Base-by-base conservation (phyloP, 2,329 filamentous ascomycete species). In the Hymenoscyphus scutula region DNA sequence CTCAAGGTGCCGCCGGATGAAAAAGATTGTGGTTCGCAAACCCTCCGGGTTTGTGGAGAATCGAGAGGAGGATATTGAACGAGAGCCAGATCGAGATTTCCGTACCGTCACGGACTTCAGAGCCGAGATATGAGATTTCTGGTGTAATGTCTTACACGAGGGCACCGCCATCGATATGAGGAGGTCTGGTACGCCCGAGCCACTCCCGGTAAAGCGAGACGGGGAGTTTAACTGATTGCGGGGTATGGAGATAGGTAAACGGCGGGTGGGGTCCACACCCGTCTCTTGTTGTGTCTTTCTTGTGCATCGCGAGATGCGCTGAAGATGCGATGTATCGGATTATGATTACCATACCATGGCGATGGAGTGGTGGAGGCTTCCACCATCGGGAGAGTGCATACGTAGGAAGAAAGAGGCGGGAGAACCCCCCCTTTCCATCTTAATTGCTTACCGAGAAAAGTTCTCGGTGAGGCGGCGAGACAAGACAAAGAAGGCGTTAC, bases 311-410 rank as follows among this genome's bases (percentile, higher is more conserved):
- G 41, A 48, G n/a, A 23, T 25, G 41, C 19, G n/a, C 23, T 48
- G 41, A 48, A 23, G 17, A 54, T 54, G 51, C 51, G 51, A 54
- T 54, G 51, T 54, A 25, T 54, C 51, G 51, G 51, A 23, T 23
- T 48, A 19, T 19, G n/a, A 54, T 54, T 54, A 54, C 51, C 51
- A 54, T 54, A 13, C n/a, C n/a, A n/a, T n/a, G n/a, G n/a, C n/a
- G n/a, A n/a, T n/a, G n/a, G n/a, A n/a, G 51, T 13, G 15, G 13
- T 54, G 51, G 51, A 48, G 41, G 41, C 41, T 48, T 6, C 41
- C 41, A 48, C 41, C 7, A 19, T 11, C 41, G 19, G 41, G n/a
- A 48, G 11, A 48, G 41, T 48, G 19, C 41, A 48, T 41, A n/a
- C n/a, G 38, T 41, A 41, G 15, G 32, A 34, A 34, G 32, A 34